These are phyloP conservation scores for Gentiana straminea DNA, from an alignment of 257 asterid species.

Conservation along the genomic window DNA sequence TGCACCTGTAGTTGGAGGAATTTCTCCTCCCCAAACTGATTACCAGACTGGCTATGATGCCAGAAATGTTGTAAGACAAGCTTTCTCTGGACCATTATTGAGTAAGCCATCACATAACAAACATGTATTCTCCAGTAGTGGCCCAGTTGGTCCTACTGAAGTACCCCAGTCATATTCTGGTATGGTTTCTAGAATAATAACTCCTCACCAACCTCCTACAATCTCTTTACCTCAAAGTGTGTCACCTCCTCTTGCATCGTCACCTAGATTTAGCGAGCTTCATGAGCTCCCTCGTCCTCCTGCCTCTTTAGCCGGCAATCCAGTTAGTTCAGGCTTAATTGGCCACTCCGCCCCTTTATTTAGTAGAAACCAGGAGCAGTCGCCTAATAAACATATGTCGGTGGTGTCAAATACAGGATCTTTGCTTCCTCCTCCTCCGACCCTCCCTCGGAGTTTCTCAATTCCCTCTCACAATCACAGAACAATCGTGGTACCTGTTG, in stretches of 20 bases:
- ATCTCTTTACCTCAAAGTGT: slow-evolving; percentile 38
- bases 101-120: slow-evolving; percentile 60
- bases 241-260: slow-evolving; percentile 57
- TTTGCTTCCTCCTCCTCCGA: slow-evolving; percentile 68
- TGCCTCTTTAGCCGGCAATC: slow-evolving; percentile 45
- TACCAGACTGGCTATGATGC: slow-evolving; percentile 37
- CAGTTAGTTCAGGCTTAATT: slow-evolving; percentile 29
- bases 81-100: slow-evolving; percentile 82
- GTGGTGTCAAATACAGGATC: slow-evolving; percentile 43
- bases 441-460: slow-evolving; percentile 75
- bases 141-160: slow-evolving; percentile 48
- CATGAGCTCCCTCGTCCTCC: slow-evolving; percentile 99
- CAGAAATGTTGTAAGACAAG: slow-evolving; percentile 37
- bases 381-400: slow-evolving; percentile 41
- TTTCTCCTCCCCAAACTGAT: slow-evolving; percentile 36
- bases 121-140: slow-evolving; percentile 38
- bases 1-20: slow-evolving; percentile 49
- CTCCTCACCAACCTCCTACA: slow-evolving; percentile 34
- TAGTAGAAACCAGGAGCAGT: slow-evolving; percentile 45
- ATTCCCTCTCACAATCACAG: slow-evolving; percentile 59
- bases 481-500: slow-evolving; percentile 30
- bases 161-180: slow-evolving; percentile 40
- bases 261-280: slow-evolving; percentile 83
- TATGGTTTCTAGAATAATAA: slow-evolving; percentile 30
- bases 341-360: slow-evolving; percentile 81